Conservation (phyloP, 805 yeast genomes). For the Pichia phayaonensis region DNA sequence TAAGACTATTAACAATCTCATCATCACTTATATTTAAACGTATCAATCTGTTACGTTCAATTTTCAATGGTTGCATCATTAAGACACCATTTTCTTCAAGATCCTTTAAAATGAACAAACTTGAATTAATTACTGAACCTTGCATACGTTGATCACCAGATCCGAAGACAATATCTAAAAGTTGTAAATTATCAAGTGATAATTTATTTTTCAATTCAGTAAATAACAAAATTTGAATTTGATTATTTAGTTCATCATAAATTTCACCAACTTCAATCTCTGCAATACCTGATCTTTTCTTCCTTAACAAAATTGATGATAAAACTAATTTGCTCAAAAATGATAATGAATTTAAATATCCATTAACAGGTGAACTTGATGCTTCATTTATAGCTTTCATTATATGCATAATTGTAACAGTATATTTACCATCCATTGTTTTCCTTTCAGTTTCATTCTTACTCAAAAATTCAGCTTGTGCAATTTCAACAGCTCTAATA, state of each 20-base stretch:
- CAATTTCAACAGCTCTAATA: slow-evolving; percentile 82
- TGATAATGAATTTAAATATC: slow-evolving; percentile 51
- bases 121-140: slow-evolving; percentile 48
- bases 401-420: slow-evolving; percentile 67
- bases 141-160: slow-evolving; percentile 7
- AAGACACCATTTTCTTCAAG: slow-evolving; percentile 74
- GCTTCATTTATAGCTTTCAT: slow-evolving; percentile 75
- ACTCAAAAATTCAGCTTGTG: slow-evolving; percentile 52
- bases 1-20: slow-evolving; percentile 55
- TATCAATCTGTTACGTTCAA: slow-evolving; percentile 60
- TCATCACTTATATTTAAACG: slow-evolving; percentile 65
- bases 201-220: slow-evolving; percentile 23
- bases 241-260: slow-evolving; percentile 61
- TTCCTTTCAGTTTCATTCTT: slow-evolving; percentile 23
- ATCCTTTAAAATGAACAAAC: slow-evolving; percentile 55
- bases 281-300: slow-evolving; percentile 58
- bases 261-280: slow-evolving; percentile 72
- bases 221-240: slow-evolving; percentile 22
- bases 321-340: slow-evolving; percentile 65
- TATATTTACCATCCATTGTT: slow-evolving; percentile 32
- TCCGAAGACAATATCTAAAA: slow-evolving; percentile 23
- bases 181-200: slow-evolving; percentile 17
- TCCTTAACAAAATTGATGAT: slow-evolving; percentile 56
- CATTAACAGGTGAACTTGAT: slow-evolving; percentile 62
- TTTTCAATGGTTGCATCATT: slow-evolving; percentile 54